A percentile compares a stretch with the other conserved stretches of the same genome.
phyloP scores from a whole-genome alignment of 1,139 yeast genomes.

The Taphrina wiesneri region DNA sequence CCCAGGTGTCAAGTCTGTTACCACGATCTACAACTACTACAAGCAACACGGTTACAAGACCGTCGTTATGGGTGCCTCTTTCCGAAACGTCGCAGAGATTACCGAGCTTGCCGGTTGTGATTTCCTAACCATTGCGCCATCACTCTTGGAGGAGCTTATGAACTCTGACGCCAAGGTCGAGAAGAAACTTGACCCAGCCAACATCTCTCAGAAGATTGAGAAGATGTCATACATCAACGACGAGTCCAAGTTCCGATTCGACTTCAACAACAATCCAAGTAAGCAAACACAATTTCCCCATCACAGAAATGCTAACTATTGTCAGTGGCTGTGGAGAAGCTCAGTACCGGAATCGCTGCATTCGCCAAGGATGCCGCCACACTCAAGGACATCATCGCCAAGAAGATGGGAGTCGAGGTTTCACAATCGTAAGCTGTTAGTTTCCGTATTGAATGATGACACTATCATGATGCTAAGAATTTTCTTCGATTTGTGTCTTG shows the following conservation, averaged over 20 bases:
- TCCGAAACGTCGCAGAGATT: slow-evolving; percentile 97
- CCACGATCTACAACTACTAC: slow-evolving; percentile 90
- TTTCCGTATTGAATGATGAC: not conserved
- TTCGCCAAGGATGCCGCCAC: slow-evolving; percentile 93
- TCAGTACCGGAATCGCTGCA: slow-evolving; percentile 95
- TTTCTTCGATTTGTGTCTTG: too few relatives aligned
- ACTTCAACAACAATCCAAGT: slow-evolving; percentile 72
- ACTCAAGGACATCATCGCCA: slow-evolving; percentile 74
- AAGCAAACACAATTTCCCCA: not conserved
- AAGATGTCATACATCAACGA: slow-evolving; percentile 81
- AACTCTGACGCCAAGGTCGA: slow-evolving; percentile 79
- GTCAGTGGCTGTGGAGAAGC: slow-evolving; percentile 95
- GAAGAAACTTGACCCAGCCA: slow-evolving; percentile 60
- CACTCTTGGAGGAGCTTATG: slow-evolving; percentile 82
- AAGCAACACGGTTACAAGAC: slow-evolving; percentile 95
- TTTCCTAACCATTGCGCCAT: slow-evolving; percentile 93
- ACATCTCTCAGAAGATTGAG: slow-evolving; percentile 57
- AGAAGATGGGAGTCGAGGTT: slow-evolving; percentile 52
- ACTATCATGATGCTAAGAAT: not conserved
- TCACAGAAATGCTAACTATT: not conserved
- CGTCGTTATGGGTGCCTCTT: slow-evolving; percentile 99
- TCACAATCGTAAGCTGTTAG: not conserved
- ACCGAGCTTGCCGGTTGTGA: slow-evolving; percentile 97
- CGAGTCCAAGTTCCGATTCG: slow-evolving; percentile 88
- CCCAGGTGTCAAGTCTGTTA: slow-evolving; percentile 95